A percentile compares a stretch with the other conserved stretches of the same genome.
Evolutionary conservation across 345 rosid species (phyloP).

Genomic region (Clausena lansium): DNA sequence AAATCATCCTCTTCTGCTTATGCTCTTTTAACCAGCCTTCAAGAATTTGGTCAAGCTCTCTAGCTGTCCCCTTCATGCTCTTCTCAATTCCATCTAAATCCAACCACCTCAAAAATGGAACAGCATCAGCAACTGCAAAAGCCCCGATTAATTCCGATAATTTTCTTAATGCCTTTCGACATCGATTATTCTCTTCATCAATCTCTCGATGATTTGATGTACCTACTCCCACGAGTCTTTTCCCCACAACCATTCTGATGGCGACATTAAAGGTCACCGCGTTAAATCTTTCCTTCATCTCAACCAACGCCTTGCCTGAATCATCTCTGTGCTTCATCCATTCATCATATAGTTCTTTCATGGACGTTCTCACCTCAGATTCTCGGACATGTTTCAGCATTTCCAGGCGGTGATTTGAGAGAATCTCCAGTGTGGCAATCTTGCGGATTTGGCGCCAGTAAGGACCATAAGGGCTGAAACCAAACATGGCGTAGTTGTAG

Average conservation of each 20-base stretch:
- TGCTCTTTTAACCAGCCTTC: slow-evolving; percentile 31
- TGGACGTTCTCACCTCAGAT: slow-evolving; percentile 18
- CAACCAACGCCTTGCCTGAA: slow-evolving; percentile 11
- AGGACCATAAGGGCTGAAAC: slow-evolving; percentile 26
- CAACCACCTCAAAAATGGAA: slow-evolving; percentile 36
- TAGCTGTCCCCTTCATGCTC: slow-evolving; percentile 22
- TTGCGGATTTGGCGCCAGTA: slow-evolving; percentile 39
- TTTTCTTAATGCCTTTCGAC: slow-evolving; percentile 14
- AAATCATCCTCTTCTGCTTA: slow-evolving; percentile 3
- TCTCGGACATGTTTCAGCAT: slow-evolving; percentile 24
- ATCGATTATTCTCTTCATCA: background rate
- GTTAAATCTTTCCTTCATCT: slow-evolving; percentile 35
- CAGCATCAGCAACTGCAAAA: slow-evolving; percentile 21
- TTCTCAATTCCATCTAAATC: slow-evolving; percentile 34
- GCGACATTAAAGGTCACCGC: slow-evolving; percentile 32
- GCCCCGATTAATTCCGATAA: slow-evolving; percentile 20
- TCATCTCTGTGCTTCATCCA: background rate
- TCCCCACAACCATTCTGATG: slow-evolving; percentile 28
- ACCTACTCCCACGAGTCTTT: slow-evolving; percentile 1
- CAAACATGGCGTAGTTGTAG: slow-evolving; percentile 35
- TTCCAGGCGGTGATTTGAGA: slow-evolving; percentile 34
- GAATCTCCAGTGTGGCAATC: slow-evolving; percentile 27
- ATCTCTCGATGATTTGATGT: background rate
- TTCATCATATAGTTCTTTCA: slow-evolving; percentile 16
- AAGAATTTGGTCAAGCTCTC: slow-evolving; percentile 23